A percentile compares a stretch with the other conserved stretches of the same genome.
Conservation (phyloP, 2,329 filamentous ascomycete genomes). For the Dactylonectria estremocensis region DNA sequence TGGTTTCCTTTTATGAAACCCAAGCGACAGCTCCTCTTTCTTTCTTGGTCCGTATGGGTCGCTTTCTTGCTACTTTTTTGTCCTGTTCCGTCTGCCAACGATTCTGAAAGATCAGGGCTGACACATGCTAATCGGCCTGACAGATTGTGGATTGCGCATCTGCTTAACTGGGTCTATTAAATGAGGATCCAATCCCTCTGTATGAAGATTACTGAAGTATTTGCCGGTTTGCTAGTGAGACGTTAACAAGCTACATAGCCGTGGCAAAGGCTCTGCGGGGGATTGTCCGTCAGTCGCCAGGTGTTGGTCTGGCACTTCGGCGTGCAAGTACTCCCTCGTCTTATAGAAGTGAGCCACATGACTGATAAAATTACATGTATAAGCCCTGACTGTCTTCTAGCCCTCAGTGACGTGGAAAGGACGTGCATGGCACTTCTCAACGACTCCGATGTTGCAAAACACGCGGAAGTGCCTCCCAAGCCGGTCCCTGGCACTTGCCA, state of each 20-base stretch:
- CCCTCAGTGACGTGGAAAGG: conserved; percentile 51
- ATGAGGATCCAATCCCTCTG: conserved; percentile 41
- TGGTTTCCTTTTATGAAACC: conserved; percentile 44
- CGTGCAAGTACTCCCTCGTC: conserved; percentile 5
- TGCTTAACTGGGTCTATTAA: conserved; percentile 38
- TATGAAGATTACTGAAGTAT: conserved; percentile 47
- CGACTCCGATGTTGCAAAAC: conserved; percentile 49
- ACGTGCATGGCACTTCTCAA: conserved; percentile 53
- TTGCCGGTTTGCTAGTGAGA: conserved; percentile 44
- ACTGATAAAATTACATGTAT: neutral
- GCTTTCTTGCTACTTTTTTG: neutral
- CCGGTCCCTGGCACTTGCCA: conserved; percentile 54
- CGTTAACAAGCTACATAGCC: conserved; percentile 34
- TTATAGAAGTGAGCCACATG: neutral
- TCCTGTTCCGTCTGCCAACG: neutral
- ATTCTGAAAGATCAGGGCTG: neutral
- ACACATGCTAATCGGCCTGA: neutral
- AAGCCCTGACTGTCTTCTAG: conserved; percentile 39
- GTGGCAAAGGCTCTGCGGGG: conserved; percentile 39
- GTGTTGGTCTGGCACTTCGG: neutral
- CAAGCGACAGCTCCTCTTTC: conserved; percentile 29
- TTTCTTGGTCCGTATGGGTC: conserved; percentile 27
- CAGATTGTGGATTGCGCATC: conserved; percentile 50
- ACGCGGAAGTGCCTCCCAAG: conserved; percentile 48
- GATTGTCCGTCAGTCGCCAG: conserved; percentile 26